These are phyloP conservation scores for Neolecta irregularis DNA, from an alignment of 1,139 yeast genomes.

Conservation along the genomic window DNA sequence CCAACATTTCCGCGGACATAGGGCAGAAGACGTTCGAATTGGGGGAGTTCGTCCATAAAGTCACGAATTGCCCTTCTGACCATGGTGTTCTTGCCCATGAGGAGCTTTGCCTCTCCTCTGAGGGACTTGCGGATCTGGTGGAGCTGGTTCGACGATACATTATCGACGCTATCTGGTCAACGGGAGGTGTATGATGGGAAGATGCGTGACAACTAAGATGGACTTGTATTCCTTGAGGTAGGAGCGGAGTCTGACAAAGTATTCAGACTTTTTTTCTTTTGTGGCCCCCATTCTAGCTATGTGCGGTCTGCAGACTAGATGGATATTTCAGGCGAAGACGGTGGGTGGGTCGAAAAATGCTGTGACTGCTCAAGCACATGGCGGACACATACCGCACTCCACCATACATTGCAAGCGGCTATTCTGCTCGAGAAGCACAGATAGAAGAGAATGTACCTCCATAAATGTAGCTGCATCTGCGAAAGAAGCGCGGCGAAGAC, in stretches of 20 bases:
- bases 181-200: no score
- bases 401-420: no score
- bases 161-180: slow-evolving; percentile 99
- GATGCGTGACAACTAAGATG: slow-evolving; percentile 92
- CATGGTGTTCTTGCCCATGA: slow-evolving; percentile 99
- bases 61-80: slow-evolving; percentile 99
- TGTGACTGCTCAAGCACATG: no score
- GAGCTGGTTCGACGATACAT: slow-evolving; percentile 99
- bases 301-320: no score
- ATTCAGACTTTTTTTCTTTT: slow-evolving; percentile 93
- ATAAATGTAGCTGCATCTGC: no score
- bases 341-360: no score
- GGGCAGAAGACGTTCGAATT: slow-evolving; percentile 88
- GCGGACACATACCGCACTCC: no score
- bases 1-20: slow-evolving; percentile 96
- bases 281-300: slow-evolving; percentile 99
- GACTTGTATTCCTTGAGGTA: slow-evolving; percentile 94
- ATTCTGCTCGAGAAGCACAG: no score
- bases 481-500: no score
- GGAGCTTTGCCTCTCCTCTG: slow-evolving; percentile 85
- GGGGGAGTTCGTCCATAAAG: slow-evolving; percentile 86
- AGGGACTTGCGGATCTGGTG: slow-evolving; percentile 97
- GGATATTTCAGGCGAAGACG: no score
- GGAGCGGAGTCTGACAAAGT: slow-evolving; percentile 89
- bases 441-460: no score